Base-by-base conservation (phyloP, 148 eudicot species). In the Agrostemma githago region DNA sequence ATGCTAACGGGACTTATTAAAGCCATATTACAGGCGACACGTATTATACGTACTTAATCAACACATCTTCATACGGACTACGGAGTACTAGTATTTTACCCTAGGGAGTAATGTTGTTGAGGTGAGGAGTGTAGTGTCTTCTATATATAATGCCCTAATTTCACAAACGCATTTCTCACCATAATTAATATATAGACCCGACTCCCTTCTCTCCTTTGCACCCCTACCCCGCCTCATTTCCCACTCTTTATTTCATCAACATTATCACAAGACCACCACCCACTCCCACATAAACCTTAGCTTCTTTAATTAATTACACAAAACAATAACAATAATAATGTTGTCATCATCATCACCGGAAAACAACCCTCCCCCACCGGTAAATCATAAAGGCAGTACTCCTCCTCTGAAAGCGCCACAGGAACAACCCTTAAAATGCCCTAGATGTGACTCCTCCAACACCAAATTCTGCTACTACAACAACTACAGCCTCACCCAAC, bases 401-500 rank as follows among this genome's bases (percentile, higher is more conserved):
- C 4, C 37, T 66, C 21, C 66, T 76, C 42, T 14, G 21, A 62
- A 72, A 16, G 84, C 80, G 6, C 85, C 84, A 2, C 84, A 82
- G 53, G 82, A 82, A 38, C 81, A 74, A 6, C 76, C 84, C 34
- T 71, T 76, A 7, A 84, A 82, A 76, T 93, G 98, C 72, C 98
- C 94, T 0, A 82, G 98, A 15, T 93, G 98, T 40, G 90, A 89
- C 68, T 93, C 98, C 1, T 63, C 87, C 3, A 91, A 94, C 86
- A 94, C 98, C 17, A 94, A 94, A 74, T 91, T 94, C 80, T 91
- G 97, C 78, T 91, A 94, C 89, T 94, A 89, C 89, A 94, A 94
- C 85, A 94, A 94, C 70, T 94, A 94, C 83, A 94, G 92, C 77
- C 84, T 94, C 34, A 68, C 89, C 1, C 98, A 94, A 69, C 98